Evolutionary conservation across 2,329 filamentous ascomycete species (phyloP), one percentile per base, ranked within the genome.

Genomic region (Aspergillus persii): DNA sequence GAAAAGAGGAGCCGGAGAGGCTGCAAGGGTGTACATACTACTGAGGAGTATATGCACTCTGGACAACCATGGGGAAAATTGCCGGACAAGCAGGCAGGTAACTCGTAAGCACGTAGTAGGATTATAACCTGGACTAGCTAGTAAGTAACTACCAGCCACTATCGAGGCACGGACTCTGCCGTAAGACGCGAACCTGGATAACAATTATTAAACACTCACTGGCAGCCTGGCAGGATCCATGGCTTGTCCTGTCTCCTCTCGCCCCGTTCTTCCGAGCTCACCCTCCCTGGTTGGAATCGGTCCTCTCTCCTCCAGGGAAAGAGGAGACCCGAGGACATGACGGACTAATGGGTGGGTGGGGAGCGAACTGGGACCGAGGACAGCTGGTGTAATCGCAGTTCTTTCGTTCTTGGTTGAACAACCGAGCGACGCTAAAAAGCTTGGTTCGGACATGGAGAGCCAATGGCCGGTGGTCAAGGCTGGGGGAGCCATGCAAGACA

Each of bases 401-500:
- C 31, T 52, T 23, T 51, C 31, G n/a, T 47, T 27, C 48, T 48
- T 18, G 29, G n/a, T 53, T 33, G 30, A 31, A 29, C n/a, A 41
- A 18, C 46, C 50, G 46, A 50, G 27, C 31, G 15, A 31, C 39
- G 52, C 61, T 54, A 63, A 57, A 66, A 66, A 66, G 64, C 64
- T 66, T 66, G 61, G 60, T 65, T 52, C 9, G 9, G 29, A 49
- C 29, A 39, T 29, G 47, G 27, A 29, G 18, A 47, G 11, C 61
- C 61, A 66, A 61, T 63, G 31, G 61, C 6, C 15, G 4, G n/a
- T 18, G 23, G 49, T 27, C 8, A 29, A 41, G 33, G 18, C 49
- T 50, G 54, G 36, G n/a, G 31, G 51, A 30, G 23, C 3, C 39
- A 61, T 66, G 64, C 64, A 66, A 9, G 55, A 33, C 49, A 31